Conservation (phyloP, 2,329 filamentous ascomycete species). For the Pseudogymnoascus sp. region DNA sequence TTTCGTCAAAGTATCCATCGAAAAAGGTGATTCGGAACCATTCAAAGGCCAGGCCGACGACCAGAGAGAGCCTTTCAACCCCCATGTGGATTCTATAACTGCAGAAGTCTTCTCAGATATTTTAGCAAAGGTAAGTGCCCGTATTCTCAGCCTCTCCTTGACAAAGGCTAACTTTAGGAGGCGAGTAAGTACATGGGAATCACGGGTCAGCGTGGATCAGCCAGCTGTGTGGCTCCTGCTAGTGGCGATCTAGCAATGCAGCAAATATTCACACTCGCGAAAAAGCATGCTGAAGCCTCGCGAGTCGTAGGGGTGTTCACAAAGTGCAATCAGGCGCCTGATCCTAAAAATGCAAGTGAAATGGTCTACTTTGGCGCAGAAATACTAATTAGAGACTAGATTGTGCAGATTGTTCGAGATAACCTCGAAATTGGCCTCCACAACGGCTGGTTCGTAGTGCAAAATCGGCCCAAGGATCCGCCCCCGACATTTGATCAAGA, state of each 20-base stretch:
- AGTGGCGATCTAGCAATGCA: constrained; percentile 28
- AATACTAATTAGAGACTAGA: constrained; percentile 9
- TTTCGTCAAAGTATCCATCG: constrained; percentile 28
- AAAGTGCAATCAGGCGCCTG: constrained; percentile 29
- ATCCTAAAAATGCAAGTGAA: constrained; percentile 16
- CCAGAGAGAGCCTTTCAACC: constrained; percentile 16
- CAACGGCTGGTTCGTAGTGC: constrained; percentile 32
- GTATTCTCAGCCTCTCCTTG: neutral
- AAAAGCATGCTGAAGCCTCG: constrained; percentile 22
- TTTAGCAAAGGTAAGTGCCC: constrained; percentile 25
- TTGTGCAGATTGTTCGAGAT: constrained; percentile 13
- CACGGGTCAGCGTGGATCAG: constrained; percentile 14
- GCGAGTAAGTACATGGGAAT: constrained; percentile 28
- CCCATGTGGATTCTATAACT: constrained; percentile 18
- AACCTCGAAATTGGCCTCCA: constrained; percentile 16
- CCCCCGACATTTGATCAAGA: constrained; percentile 23
- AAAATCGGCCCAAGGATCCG: constrained; percentile 26
- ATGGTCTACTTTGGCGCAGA: neutral
- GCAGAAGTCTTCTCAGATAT: constrained; percentile 26
- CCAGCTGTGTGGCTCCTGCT: neutral
- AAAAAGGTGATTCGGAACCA: constrained; percentile 13
- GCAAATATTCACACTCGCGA: constrained; percentile 26
- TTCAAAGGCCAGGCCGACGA: constrained; percentile 20
- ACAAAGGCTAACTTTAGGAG: neutral
- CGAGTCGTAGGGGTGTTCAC: constrained; percentile 33